These are phyloP conservation scores for Plenodomus biglobosus DNA, from an alignment of 2,329 filamentous ascomycete genomes.

Conservation along the genomic window DNA sequence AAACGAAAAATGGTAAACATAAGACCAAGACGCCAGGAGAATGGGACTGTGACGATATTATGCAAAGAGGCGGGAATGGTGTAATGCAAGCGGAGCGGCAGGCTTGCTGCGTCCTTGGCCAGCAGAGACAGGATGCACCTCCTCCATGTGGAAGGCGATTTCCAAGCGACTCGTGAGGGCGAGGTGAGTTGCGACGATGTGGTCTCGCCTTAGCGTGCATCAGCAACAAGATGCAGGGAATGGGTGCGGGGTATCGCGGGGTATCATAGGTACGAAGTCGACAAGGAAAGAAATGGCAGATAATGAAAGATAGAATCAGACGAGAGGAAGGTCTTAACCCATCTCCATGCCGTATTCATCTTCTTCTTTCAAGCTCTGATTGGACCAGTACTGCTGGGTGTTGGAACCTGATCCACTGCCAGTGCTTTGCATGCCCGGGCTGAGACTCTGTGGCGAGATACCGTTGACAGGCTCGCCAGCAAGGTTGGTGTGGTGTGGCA, in stretches of 20 bases:
- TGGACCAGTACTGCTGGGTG: constrained; percentile 58
- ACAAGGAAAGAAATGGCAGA: constrained; percentile 14
- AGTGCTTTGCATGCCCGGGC: constrained; percentile 62
- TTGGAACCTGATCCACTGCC: constrained; percentile 59
- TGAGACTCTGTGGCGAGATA: constrained; percentile 60
- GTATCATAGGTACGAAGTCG: constrained; percentile 38
- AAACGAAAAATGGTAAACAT: not conserved
- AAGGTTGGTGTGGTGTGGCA: constrained; percentile 90
- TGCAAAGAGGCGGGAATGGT: constrained; percentile 33
- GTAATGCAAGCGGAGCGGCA: constrained; percentile 24
- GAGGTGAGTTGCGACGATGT: not conserved
- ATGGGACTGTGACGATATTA: constrained; percentile 29
- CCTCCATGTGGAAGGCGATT: not conserved
- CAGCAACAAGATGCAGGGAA: constrained; percentile 29
- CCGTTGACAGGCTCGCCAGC: constrained; percentile 71
- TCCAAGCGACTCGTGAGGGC: not conserved
- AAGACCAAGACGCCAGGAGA: constrained; percentile 21
- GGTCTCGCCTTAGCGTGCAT: constrained; percentile 23
- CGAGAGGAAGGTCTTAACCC: constrained; percentile 25
- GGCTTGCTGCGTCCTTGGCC: constrained; percentile 34
- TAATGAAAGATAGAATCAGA: constrained; percentile 8
- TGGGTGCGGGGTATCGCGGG: constrained; percentile 40
- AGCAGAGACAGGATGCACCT: constrained; percentile 33
- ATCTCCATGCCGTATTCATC: constrained; percentile 85
- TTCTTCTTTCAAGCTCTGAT: constrained; percentile 81